These are phyloP conservation scores for Vitis hybrid DNA, from an alignment of 177 flowering plant genomes.

Conservation along the genomic window DNA sequence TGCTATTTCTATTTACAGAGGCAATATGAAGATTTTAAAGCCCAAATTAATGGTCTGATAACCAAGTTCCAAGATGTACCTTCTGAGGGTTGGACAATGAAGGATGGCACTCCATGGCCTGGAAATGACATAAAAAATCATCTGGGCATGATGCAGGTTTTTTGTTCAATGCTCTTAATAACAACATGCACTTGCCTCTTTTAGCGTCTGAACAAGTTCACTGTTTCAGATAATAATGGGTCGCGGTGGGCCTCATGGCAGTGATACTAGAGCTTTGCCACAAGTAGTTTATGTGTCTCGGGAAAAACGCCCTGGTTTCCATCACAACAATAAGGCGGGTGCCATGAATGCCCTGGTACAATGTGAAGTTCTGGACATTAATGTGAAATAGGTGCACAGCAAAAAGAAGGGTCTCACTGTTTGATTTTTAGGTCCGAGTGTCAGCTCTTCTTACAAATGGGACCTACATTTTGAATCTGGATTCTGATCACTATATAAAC, in stretches of 20 bases:
- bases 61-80: conserved; percentile 26
- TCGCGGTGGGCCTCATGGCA: conserved; percentile 54
- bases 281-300: conserved; percentile 72
- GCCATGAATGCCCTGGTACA: conserved; percentile 69
- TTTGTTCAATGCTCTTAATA: conserved; percentile 12
- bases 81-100: conserved; percentile 32
- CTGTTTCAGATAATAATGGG: conserved; percentile 24
- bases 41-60: conserved; percentile 24
- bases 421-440: conserved; percentile 23
- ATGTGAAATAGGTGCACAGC: neutral
- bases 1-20: conserved; percentile 14
- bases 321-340: conserved; percentile 74
- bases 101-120: conserved; percentile 29
- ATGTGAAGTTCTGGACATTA: neutral
- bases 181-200: too few species aligned
- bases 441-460: conserved; percentile 32
- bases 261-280: conserved; percentile 60
- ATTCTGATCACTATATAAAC: conserved; percentile 31
- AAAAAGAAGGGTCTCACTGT: neutral
- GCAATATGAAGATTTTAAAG: conserved; percentile 34
- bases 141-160: conserved; percentile 47
- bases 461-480: conserved; percentile 31
- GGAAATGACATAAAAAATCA: conserved; percentile 30
- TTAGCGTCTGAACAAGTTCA: too few species aligned
- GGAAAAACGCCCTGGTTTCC: conserved; percentile 69